phyloP scores from a whole-genome alignment of 1,284 basidiomycete genomes.

The Sanguinoderma infundibulare region DNA sequence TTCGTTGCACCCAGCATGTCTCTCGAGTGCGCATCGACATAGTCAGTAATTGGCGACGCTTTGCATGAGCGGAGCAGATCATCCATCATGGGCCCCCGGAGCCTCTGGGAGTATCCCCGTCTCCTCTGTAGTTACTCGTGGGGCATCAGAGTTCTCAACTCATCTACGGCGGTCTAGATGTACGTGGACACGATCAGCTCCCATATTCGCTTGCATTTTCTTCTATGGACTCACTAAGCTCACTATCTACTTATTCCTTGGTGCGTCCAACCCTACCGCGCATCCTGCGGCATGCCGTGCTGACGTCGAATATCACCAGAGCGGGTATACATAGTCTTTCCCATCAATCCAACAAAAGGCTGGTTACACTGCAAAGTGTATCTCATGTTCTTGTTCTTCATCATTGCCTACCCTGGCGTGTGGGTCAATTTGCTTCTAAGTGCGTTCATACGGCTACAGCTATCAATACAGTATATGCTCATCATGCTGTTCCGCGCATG shows the following conservation, averaged over 20 bases:
- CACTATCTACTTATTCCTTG: conserved; percentile 44
- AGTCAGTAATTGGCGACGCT: too few species aligned
- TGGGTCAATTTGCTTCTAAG: conserved; percentile 39
- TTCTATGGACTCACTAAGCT: conserved; percentile 43
- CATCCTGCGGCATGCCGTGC: neutral
- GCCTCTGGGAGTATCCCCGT: too few species aligned
- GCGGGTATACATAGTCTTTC: conserved; percentile 44
- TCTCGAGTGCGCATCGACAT: too few species aligned
- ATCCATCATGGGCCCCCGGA: too few species aligned
- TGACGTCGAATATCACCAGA: conserved; percentile 31
- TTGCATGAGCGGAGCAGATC: too few species aligned
- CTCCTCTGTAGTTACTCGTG: too few species aligned
- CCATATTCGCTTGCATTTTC: conserved; percentile 41
- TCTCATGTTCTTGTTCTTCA: conserved; percentile 34
- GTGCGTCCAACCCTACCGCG: conserved; percentile 19
- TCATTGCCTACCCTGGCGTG: conserved; percentile 39
- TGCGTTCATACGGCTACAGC: conserved; percentile 17
- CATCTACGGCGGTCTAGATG: too few species aligned
- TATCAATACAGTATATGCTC: neutral
- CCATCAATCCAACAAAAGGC: conserved; percentile 19
- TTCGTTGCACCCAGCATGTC: too few species aligned
- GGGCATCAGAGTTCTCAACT: too few species aligned
- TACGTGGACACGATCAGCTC: too few species aligned
- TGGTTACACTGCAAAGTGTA: conserved; percentile 42
- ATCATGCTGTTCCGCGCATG: neutral